Base-by-base conservation (phyloP, 23 red algal genomes). In the Cyanidioschyzon merolae region DNA sequence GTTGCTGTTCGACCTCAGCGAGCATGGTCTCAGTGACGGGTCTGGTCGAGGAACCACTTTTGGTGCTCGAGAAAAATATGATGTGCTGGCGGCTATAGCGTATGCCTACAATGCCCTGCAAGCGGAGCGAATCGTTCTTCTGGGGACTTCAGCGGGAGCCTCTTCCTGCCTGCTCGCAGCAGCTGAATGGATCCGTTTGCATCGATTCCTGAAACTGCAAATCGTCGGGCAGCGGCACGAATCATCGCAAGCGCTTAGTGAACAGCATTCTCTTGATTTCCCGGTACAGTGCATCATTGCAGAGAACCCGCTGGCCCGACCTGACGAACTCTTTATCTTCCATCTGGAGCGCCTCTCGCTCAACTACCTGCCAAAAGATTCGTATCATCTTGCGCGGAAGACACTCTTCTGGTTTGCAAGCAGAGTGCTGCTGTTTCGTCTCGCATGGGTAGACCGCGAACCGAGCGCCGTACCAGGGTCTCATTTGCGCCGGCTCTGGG, bases 101-200 rank as follows among this genome's bases (percentile, higher is more conserved):
- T 96, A 85, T 45, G 38, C 87, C 25, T 24, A 51, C 0, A 16
- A 40, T 36, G 18, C 75, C 2, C 79, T 58, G 0, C 58, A 57
- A 0, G 86, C 82, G 18, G 35, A 74, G 12, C 40, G 3, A 17
- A 75, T 96, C 50, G 87, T 83, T 27, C 36, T 96, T 0, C 79
- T 96, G n/a, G 92, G 92, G 25, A 96, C 92, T 7, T 96, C 92
- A 3, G 80, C 86, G n/a, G 92, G 92, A 37, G 92, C 92, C 0
- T 83, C 92, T 0, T 79, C 80, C 25, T 76, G 86, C 1, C 84
- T 96, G 24, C 78, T 87, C 30, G 92, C 92, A 27, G 85, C 86
- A 1, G 84, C 90, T n/a, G 77, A 80, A 57, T 37, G 37, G 31
- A 78, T 15, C 21, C 45, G 45, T 21, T 54, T 54, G 45, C 7